Percentiles rank a stretch among this genome's conserved stretches.
phyloP scores from a whole-genome alignment of 2,329 filamentous ascomycete species.

The Zelopaecilomyces penicillatus region DNA sequence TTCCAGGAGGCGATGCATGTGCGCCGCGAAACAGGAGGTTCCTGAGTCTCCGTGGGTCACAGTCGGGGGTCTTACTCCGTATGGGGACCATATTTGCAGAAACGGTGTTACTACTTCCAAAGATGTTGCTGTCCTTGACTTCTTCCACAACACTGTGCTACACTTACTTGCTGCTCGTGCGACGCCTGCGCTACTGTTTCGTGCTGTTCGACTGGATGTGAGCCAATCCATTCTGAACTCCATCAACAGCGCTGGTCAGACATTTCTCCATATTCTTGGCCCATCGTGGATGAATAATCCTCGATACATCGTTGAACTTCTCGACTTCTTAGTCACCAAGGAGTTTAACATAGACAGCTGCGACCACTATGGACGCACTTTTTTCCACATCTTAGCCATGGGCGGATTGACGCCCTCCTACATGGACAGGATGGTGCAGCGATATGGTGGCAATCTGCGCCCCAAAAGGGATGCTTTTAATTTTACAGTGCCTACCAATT shows the following conservation, averaged over 20 bases:
- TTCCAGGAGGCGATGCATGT: slow-evolving; percentile 19
- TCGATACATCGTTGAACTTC: slow-evolving; percentile 20
- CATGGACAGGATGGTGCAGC: slow-evolving; percentile 24
- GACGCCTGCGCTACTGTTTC: slow-evolving; percentile 19
- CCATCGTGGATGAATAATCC: slow-evolving; percentile 24
- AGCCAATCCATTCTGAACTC: slow-evolving; percentile 15
- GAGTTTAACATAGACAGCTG: slow-evolving; percentile 25
- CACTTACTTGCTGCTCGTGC: slow-evolving; percentile 36
- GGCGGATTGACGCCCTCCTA: slow-evolving; percentile 16
- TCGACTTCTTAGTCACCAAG: slow-evolving; percentile 11
- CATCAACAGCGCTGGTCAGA: slow-evolving; percentile 38
- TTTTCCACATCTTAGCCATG: slow-evolving; percentile 37
- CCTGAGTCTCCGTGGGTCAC: slow-evolving; percentile 22
- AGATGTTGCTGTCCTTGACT: slow-evolving; percentile 23
- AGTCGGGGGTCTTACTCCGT: slow-evolving; percentile 14
- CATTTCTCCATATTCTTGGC: slow-evolving; percentile 38
- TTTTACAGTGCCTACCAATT: slow-evolving; percentile 18
- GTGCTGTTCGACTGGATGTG: slow-evolving; percentile 14
- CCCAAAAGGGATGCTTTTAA: slow-evolving; percentile 43
- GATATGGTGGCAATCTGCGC: slow-evolving; percentile 22
- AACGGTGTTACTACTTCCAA: not conserved
- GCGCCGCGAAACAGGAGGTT: slow-evolving; percentile 17
- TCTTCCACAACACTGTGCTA: slow-evolving; percentile 39
- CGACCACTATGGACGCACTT: slow-evolving; percentile 45
- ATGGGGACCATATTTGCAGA: slow-evolving; percentile 11